Base-by-base conservation (phyloP, 164 flowering plant species). In the Aristolochia californica region DNA sequence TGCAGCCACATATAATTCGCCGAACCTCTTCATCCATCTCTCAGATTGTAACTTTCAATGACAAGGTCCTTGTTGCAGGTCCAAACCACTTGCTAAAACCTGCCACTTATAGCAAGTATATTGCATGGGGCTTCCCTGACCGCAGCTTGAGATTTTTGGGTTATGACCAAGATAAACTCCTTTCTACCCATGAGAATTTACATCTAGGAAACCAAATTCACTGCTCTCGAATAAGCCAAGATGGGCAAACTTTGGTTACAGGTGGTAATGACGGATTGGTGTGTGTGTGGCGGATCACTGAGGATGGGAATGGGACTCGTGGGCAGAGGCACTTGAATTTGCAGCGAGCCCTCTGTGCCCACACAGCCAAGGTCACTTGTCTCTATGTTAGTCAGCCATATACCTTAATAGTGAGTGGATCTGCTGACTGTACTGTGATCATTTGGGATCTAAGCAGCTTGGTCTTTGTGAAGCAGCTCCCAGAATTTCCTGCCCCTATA, bases 71-170 rank as follows among this genome's bases (percentile, higher is more conserved):
- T 52, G 60, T 87, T 53, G 90, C 89, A 0, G 85, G 95, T 21
- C 20, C 76, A 53, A 85, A 87, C 60, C 77, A 43, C 63, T 66
- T 88, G 68, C 87, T 94, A 27, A 94, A 94, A 70, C 99, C 99
- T 14, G 68, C 78, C 66, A 82, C 95, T 4, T 86, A 77, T 59
- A 72, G 80, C 58, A 88, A 84, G 72, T 88, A 85, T 62, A 82
- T 94, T 26, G 80, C 93, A 44, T 94, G 99, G 99, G 99, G 99
- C 28, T 94, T 85, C 62, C 93, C 96, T 2, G 99, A 94, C 68
- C 83, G 88, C 55, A 90, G 93, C 70, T 72, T 94, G 82, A 76
- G 99, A 67, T 82, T 90, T 67, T 53, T 90, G 70, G 79, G 83
- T 71, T 86, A 90, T 68, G 97, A 94, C 67, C 97, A 87, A 59